Percentiles rank a stretch among this genome's conserved stretches.
These are phyloP conservation scores for Euphorbia pulcherrima DNA, from an alignment of 345 rosid genomes.

Conservation along the genomic window DNA sequence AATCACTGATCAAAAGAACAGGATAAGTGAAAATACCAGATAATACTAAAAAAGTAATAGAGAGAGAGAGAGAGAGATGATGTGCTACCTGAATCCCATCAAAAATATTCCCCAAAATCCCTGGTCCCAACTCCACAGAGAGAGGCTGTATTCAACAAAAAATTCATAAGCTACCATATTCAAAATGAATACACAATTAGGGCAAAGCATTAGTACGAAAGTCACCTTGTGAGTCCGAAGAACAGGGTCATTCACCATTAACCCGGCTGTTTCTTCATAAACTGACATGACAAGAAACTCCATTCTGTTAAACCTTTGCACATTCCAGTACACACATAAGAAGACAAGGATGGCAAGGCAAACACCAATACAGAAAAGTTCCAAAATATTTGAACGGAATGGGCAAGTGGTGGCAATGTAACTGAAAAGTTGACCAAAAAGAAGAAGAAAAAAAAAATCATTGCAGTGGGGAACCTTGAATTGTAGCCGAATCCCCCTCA, in stretches of 20 bases:
- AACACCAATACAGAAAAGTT: not conserved
- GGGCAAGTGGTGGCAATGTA: not conserved
- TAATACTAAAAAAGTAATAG: not conserved
- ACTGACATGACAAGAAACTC: constrained; percentile 41
- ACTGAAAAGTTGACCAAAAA: not conserved
- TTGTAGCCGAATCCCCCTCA: constrained; percentile 99
- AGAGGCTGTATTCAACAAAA: constrained; percentile 66
- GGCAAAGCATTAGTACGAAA: not conserved
- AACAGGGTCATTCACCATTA: constrained; percentile 93
- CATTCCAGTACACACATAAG: not conserved
- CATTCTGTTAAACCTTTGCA: not conserved
- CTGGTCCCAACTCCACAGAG: constrained; percentile 97
- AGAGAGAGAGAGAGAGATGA: not conserved
- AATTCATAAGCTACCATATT: constrained; percentile 17
- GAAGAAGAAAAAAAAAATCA: not conserved
- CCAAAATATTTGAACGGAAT: not conserved
- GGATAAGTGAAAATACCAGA: not conserved
- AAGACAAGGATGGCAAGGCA: not conserved
- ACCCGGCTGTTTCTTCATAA: constrained; percentile 94
- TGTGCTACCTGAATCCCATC: constrained; percentile 92
- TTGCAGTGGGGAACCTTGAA: constrained; percentile 58
- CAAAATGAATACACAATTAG: not conserved
- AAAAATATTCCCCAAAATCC: constrained; percentile 94
- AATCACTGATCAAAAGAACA: not conserved
- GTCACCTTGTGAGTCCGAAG: constrained; percentile 83